phyloP scores from a whole-genome alignment of 2,329 filamentous ascomycete species.

The Aspergillus hortae region DNA sequence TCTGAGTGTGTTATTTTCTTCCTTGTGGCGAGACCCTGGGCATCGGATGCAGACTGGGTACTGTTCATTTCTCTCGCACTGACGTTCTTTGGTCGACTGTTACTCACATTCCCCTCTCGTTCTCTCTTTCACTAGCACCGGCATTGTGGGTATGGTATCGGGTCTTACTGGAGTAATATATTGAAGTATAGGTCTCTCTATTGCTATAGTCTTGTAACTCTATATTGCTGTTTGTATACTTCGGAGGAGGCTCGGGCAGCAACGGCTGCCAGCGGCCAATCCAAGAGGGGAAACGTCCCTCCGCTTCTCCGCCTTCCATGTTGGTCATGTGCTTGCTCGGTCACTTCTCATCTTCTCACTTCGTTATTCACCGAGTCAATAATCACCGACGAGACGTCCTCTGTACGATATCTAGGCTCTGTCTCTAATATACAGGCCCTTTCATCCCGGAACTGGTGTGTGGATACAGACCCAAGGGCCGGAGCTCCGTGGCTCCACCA shows the following conservation, averaged over 20 bases:
- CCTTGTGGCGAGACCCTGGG: neutral
- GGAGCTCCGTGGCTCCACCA: neutral
- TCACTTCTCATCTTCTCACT: neutral
- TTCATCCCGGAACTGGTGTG: no score
- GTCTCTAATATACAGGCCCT: no score
- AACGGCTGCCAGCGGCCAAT: neutral
- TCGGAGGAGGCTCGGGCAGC: no score
- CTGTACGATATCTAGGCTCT: neutral
- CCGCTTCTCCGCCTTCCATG: constrained; percentile 3
- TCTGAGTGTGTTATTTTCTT: constrained; percentile 1
- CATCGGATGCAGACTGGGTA: constrained; percentile 3
- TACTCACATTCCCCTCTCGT: neutral
- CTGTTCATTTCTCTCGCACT: neutral
- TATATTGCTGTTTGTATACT: no score
- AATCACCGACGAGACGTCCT: neutral
- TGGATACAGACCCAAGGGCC: no score
- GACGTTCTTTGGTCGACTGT: neutral
- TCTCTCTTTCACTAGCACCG: neutral
- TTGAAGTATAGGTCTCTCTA: no score
- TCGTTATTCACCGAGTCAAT: no score
- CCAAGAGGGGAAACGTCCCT: neutral
- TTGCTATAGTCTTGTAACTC: no score
- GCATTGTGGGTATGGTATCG: neutral
- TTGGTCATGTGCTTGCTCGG: constrained; percentile 1
- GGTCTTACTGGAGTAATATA: no score